A percentile compares a stretch with the other conserved stretches of the same genome.
phyloP scores from a whole-genome alignment of 768 basidiomycete species.

The Boletales sp. region DNA sequence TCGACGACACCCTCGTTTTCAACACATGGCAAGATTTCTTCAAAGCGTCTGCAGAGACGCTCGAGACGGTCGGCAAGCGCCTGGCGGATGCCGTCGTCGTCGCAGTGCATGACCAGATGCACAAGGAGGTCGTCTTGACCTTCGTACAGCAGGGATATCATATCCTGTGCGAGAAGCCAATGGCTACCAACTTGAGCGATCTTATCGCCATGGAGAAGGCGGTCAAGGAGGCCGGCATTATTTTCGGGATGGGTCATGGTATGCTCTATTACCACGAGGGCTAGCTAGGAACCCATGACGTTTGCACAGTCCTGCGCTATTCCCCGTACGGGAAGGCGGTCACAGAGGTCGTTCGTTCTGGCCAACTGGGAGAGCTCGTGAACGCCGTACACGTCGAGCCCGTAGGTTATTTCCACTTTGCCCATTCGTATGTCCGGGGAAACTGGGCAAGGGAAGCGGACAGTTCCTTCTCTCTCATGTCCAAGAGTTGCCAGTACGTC shows the following conservation, averaged over 20 bases:
- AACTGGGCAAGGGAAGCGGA: slow-evolving; percentile 70
- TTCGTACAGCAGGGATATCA: slow-evolving; percentile 83
- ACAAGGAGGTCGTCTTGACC: slow-evolving; percentile 66
- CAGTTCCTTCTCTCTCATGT: slow-evolving; percentile 81
- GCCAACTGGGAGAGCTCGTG: slow-evolving; percentile 69
- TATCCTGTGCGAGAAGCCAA: slow-evolving; percentile 90
- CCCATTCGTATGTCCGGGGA: slow-evolving; percentile 85
- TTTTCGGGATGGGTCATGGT: slow-evolving; percentile 91
- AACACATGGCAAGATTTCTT: slow-evolving; percentile 67
- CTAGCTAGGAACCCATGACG: neutral
- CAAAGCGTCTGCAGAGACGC: slow-evolving; percentile 62
- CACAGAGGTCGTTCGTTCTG: slow-evolving; percentile 65
- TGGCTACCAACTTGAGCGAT: slow-evolving; percentile 73
- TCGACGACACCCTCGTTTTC: slow-evolving; percentile 72
- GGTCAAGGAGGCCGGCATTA: slow-evolving; percentile 61
- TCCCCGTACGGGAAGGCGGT: slow-evolving; percentile 78
- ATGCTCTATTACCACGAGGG: slow-evolving; percentile 7
- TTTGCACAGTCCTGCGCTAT: slow-evolving; percentile 69
- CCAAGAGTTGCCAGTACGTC: slow-evolving; percentile 86
- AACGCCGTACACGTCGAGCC: slow-evolving; percentile 86
- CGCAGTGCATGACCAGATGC: slow-evolving; percentile 78
- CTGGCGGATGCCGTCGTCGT: slow-evolving; percentile 82
- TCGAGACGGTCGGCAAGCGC: slow-evolving; percentile 59
- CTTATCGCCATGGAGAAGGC: slow-evolving; percentile 74
- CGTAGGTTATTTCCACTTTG: slow-evolving; percentile 84